Evolutionary conservation across 2,329 filamentous ascomycete species (phyloP).

Genomic region (Colletotrichum musae): DNA sequence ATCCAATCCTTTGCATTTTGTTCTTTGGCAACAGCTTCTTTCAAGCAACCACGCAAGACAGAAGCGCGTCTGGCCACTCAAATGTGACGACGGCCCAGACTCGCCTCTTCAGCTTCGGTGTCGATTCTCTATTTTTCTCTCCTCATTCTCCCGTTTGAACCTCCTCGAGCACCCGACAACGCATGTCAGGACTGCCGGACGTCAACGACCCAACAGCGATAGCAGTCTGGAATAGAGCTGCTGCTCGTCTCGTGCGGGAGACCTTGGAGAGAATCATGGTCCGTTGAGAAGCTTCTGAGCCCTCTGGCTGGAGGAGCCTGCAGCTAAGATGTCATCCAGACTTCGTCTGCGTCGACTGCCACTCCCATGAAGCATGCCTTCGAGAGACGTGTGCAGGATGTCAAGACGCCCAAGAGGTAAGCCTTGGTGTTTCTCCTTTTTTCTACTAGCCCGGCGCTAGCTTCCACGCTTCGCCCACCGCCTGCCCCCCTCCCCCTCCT

Average conservation of each 20-base stretch:
- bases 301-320: slow-evolving; percentile 11
- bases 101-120: slow-evolving; percentile 12
- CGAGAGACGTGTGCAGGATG: slow-evolving; percentile 84
- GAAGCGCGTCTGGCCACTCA: slow-evolving; percentile 28
- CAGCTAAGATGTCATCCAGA: slow-evolving; percentile 57
- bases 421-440: slow-evolving; percentile 51
- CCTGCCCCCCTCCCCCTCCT: slow-evolving; percentile 35
- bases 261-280: slow-evolving; percentile 44
- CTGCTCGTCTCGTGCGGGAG: slow-evolving; percentile 42
- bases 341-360: slow-evolving; percentile 80
- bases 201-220: slow-evolving; percentile 41
- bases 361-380: slow-evolving; percentile 82
- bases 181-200: slow-evolving; percentile 46
- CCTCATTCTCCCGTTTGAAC: slow-evolving; percentile 1
- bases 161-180: slow-evolving; percentile 35
- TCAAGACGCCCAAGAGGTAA: slow-evolving; percentile 92
- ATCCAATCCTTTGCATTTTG: slow-evolving; percentile 26
- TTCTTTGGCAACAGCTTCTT: slow-evolving; percentile 24
- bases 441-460: slow-evolving; percentile 32
- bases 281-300: slow-evolving; percentile 35
- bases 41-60: slow-evolving; percentile 27
- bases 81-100: slow-evolving; percentile 37
- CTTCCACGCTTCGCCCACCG: slow-evolving; percentile 12
- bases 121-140: slow-evolving; percentile 33
- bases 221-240: slow-evolving; percentile 42